A percentile compares a stretch with the other conserved stretches of the same genome.
Evolutionary conservation across 202 grass and related monocot species (phyloP).

Genomic region (Bolboschoenoplectus hybrid): DNA sequence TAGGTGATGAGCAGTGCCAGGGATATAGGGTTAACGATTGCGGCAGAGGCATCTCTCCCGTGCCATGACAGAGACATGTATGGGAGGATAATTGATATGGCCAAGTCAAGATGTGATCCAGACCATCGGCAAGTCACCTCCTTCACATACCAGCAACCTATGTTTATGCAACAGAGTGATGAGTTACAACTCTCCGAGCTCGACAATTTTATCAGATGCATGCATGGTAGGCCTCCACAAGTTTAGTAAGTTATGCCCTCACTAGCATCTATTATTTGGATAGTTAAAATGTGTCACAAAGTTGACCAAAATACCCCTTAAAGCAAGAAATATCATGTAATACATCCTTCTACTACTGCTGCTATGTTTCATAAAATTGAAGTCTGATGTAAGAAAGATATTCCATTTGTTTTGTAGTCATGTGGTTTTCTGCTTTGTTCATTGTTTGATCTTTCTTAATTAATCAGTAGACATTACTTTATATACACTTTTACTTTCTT

Average conservation of each 20-base stretch:
- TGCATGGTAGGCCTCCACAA: constrained; percentile 58
- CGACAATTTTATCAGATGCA: constrained; percentile 70
- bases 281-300: neutral
- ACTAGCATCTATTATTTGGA: neutral
- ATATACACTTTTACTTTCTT: neutral
- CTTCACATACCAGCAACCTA: constrained; percentile 66
- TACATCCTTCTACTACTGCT: neutral
- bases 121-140: constrained; percentile 67
- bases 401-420: neutral
- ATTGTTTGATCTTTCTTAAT: neutral
- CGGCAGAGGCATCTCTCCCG: constrained; percentile 63
- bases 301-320: neutral
- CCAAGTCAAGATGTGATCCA: constrained; percentile 78
- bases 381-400: neutral
- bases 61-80: constrained; percentile 56
- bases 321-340: neutral
- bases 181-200: constrained; percentile 57
- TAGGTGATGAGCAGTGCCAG: constrained; percentile 78
- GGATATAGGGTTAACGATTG: constrained; percentile 68
- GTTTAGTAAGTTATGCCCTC: neutral
- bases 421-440: neutral
- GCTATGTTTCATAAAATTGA: constrained; percentile 1
- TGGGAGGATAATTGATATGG: constrained; percentile 61
- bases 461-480: neutral
- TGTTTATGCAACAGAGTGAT: constrained; percentile 47